Conservation (phyloP, 179 eudicot genomes). For the Amaranthus tricolor region DNA sequence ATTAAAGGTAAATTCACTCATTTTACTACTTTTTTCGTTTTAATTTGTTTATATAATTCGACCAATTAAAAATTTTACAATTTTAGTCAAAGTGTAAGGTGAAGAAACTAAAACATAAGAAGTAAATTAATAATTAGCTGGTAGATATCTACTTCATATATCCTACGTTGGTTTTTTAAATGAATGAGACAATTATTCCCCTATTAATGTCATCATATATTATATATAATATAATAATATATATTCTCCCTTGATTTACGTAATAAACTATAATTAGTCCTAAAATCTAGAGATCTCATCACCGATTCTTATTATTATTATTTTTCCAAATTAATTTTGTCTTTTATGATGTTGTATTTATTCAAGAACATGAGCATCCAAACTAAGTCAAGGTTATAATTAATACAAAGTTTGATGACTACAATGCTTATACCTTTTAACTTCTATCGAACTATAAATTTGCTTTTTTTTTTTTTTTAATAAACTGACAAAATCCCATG, state of each 20-base stretch:
- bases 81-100: too few relatives aligned
- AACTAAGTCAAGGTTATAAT: neutral
- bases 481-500: neutral
- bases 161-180: neutral
- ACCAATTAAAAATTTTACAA: too few relatives aligned
- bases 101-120: too few relatives aligned
- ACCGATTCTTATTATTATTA: constrained; percentile 7
- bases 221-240: too few relatives aligned
- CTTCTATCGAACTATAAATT: constrained; percentile 2
- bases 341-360: neutral
- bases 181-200: constrained; percentile 18
- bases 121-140: too few relatives aligned
- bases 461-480: neutral
- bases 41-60: too few relatives aligned
- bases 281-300: constrained; percentile 22
- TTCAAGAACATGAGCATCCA: neutral
- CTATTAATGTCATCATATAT: neutral
- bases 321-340: neutral
- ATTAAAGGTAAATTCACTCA: too few relatives aligned
- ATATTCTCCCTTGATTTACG: neutral
- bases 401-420: neutral
- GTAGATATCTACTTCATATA: neutral
- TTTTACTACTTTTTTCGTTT: too few relatives aligned
- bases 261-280: neutral
- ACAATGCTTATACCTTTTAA: constrained; percentile 1